phyloP scores from a whole-genome alignment of 2,329 filamentous ascomycete genomes.

The Paramyrothecium sp. region DNA sequence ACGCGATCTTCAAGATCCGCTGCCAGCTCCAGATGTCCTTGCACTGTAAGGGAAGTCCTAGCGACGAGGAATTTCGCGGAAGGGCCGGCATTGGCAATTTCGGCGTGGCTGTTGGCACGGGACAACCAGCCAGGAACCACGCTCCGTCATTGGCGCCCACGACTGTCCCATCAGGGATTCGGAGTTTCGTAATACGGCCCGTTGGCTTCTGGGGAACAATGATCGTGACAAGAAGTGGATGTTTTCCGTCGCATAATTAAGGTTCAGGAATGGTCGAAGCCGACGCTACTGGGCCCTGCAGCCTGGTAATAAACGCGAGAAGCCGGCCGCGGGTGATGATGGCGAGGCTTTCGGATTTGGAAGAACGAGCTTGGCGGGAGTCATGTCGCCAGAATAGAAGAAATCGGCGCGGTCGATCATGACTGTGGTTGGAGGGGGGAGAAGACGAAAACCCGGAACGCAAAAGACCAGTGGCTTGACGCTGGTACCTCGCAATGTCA shows the following conservation, averaged over 20 bases:
- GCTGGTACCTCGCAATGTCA: too few relatives aligned
- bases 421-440: too few relatives aligned
- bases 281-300: not conserved
- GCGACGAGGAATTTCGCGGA: not conserved
- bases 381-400: too few relatives aligned
- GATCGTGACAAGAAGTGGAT: too few relatives aligned
- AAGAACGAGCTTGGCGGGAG: too few relatives aligned
- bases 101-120: not conserved
- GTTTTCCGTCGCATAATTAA: not conserved
- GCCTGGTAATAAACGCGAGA: not conserved
- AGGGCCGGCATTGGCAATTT: not conserved
- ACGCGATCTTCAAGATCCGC: not conserved
- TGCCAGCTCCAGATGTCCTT: not conserved
- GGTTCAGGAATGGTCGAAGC: not conserved
- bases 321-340: too few relatives aligned
- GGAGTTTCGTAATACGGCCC: not conserved
- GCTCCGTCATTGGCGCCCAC: not conserved
- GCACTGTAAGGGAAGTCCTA: too few relatives aligned
- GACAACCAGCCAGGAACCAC: not conserved
- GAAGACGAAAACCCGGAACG: too few relatives aligned
- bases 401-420: too few relatives aligned
- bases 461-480: too few relatives aligned
- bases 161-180: not conserved
- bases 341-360: too few relatives aligned
- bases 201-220: too few relatives aligned